A percentile compares a stretch with the other conserved stretches of the same genome.
Evolutionary conservation across 2,329 filamentous ascomycete genomes (phyloP).

Genomic region (Hypomyces rosellus): DNA sequence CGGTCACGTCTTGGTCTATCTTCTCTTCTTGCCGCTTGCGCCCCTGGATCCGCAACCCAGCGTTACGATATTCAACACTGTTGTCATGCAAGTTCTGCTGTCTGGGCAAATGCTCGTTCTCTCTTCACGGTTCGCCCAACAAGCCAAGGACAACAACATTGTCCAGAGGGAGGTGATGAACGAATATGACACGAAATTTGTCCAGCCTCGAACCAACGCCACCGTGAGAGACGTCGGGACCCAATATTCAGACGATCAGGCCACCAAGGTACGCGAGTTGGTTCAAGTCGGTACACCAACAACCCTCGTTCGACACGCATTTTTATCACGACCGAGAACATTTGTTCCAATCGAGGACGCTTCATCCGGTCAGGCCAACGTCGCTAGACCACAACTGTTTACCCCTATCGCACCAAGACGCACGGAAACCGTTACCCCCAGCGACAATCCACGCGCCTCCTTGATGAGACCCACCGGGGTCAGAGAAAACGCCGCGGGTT

Average conservation of each 20-base stretch:
- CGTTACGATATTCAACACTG: slow-evolving; percentile 74
- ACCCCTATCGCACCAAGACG: slow-evolving; percentile 30
- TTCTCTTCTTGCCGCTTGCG: slow-evolving; percentile 74
- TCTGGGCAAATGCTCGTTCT: slow-evolving; percentile 72
- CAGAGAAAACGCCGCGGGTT: slow-evolving; percentile 23
- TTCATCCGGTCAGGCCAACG: slow-evolving; percentile 29
- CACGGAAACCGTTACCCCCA: slow-evolving; percentile 30
- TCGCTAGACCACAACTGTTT: slow-evolving; percentile 36
- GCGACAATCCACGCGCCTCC: slow-evolving; percentile 22
- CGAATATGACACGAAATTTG: slow-evolving; percentile 94
- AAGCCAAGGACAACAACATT: slow-evolving; percentile 75
- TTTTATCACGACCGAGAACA: slow-evolving; percentile 76
- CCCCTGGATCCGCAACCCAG: slow-evolving; percentile 74
- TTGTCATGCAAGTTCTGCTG: slow-evolving; percentile 69
- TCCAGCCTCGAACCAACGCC: slow-evolving; percentile 81
- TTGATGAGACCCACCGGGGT: slow-evolving; percentile 30
- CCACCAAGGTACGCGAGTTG: slow-evolving; percentile 35
- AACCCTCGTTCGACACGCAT: slow-evolving; percentile 64
- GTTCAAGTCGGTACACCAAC: slow-evolving; percentile 48
- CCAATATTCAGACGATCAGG: slow-evolving; percentile 57
- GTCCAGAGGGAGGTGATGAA: slow-evolving; percentile 89
- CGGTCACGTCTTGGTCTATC: slow-evolving; percentile 85
- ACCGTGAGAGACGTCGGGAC: slow-evolving; percentile 72
- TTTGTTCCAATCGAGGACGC: slow-evolving; percentile 62
- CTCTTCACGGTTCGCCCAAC: slow-evolving; percentile 69